Percentiles rank a stretch among this genome's conserved stretches.
These are phyloP conservation scores for Fusarium equiseti DNA, from an alignment of 2,329 filamentous ascomycete species.

Conservation along the genomic window DNA sequence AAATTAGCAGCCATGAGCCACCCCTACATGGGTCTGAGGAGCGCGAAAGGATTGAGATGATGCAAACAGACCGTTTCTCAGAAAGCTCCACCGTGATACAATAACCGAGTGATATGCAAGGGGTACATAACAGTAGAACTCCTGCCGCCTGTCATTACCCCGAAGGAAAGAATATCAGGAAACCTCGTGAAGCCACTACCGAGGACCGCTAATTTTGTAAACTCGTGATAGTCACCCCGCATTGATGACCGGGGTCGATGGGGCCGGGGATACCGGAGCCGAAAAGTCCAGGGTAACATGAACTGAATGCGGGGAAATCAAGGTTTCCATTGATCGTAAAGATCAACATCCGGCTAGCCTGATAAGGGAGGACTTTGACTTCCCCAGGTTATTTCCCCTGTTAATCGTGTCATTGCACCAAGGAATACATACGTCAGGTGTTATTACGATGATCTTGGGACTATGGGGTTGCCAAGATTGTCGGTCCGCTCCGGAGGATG, in stretches of 20 bases:
- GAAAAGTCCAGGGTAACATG: not conserved
- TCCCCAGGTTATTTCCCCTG: conserved; percentile 13
- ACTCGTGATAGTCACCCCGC: conserved; percentile 22
- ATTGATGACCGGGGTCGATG: not conserved
- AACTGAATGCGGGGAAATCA: conserved; percentile 5
- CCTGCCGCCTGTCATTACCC: not conserved
- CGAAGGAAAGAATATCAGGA: not conserved
- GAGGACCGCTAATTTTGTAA: not conserved
- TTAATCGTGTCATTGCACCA: not conserved
- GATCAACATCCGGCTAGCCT: not conserved
- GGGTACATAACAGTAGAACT: accelerated
- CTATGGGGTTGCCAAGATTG: not conserved
- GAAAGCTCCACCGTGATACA: too few species aligned
- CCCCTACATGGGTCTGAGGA: too few species aligned
- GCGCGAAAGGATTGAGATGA: too few species aligned
- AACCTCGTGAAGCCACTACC: not conserved
- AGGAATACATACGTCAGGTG: conserved; percentile 21
- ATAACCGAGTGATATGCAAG: not conserved
- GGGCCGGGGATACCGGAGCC: conserved; percentile 28
- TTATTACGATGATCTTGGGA: not conserved
- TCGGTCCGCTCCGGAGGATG: conserved; percentile 23
- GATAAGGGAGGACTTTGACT: not conserved
- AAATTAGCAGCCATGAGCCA: accelerated
- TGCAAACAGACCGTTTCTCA: too few species aligned
- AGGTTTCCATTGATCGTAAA: not conserved